Evolutionary conservation across 2,329 filamentous ascomycete species (phyloP).

Genomic region (Penicillium sp.): DNA sequence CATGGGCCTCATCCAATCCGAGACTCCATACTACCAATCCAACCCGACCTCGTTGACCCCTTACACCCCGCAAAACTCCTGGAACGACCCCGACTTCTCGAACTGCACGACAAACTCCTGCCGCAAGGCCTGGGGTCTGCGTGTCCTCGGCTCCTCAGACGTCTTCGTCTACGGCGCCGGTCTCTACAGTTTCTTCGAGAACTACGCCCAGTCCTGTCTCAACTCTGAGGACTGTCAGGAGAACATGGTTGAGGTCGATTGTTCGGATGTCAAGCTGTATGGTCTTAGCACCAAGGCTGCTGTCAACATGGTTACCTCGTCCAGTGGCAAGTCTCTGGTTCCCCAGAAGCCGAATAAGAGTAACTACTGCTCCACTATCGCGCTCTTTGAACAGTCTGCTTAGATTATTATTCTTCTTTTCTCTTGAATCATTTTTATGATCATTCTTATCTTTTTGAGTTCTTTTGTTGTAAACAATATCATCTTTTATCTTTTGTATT

Average conservation of each 20-base stretch:
- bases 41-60: conserved; percentile 69
- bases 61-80: conserved; percentile 37
- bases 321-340: conserved; percentile 37
- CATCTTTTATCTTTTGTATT: not conserved
- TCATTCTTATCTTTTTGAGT: not conserved
- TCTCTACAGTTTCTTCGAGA: conserved; percentile 80
- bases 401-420: conserved; percentile 6
- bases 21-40: conserved; percentile 82
- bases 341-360: conserved; percentile 42
- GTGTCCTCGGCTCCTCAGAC: conserved; percentile 65
- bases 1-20: conserved; percentile 81
- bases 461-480: not conserved
- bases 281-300: conserved; percentile 74
- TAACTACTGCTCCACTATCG: conserved; percentile 48
- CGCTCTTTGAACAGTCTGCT: conserved; percentile 41
- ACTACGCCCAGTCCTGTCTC: conserved; percentile 73
- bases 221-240: conserved; percentile 68
- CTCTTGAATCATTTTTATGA: not conserved
- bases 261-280: conserved; percentile 62
- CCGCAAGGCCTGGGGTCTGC: conserved; percentile 75
- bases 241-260: conserved; percentile 73
- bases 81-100: conserved; percentile 64
- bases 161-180: conserved; percentile 71
- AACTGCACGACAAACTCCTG: conserved; percentile 59
- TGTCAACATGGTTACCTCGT: conserved; percentile 66